A percentile compares a stretch with the other conserved stretches of the same genome.
phyloP scores from a whole-genome alignment of 805 yeast genomes.

The Saccharomycopsis vini region DNA sequence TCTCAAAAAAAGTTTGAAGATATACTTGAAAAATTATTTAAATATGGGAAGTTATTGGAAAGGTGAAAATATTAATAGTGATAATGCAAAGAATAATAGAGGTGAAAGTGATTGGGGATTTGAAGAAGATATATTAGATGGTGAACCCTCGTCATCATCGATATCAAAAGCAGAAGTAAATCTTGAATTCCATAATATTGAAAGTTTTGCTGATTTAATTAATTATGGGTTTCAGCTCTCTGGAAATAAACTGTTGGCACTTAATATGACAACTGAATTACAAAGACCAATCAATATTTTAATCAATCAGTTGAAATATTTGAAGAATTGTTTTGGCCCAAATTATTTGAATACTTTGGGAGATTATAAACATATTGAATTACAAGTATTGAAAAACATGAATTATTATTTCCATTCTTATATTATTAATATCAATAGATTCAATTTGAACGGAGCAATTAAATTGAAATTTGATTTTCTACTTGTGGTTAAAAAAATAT shows the following conservation, averaged over 20 bases:
- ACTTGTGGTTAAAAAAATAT: constrained; percentile 5
- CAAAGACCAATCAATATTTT: constrained; percentile 11
- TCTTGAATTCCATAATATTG: neutral
- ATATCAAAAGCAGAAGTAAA: neutral
- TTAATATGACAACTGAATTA: constrained; percentile 5
- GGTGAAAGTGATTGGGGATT: constrained; percentile 9
- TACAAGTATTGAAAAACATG: constrained; percentile 6
- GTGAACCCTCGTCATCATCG: neutral
- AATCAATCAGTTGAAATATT: constrained; percentile 8
- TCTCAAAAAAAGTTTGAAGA: constrained; percentile 15
- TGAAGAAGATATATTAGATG: constrained; percentile 5
- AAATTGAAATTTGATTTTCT: constrained; percentile 16
- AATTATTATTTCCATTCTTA: constrained; percentile 15
- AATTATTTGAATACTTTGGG: constrained; percentile 7
- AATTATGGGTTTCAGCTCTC: constrained; percentile 7
- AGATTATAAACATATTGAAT: constrained; percentile 11
- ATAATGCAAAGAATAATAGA: neutral
- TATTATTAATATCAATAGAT: constrained; percentile 16
- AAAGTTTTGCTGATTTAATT: constrained; percentile 6
- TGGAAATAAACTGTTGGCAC: neutral
- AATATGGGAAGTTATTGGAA: constrained; percentile 13
- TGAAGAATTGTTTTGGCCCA: constrained; percentile 13
- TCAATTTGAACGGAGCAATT: constrained; percentile 4
- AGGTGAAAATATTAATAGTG: neutral
- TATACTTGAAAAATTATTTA: constrained; percentile 13